These are phyloP conservation scores for Candida takata DNA, from an alignment of 805 yeast genomes.

Conservation along the genomic window DNA sequence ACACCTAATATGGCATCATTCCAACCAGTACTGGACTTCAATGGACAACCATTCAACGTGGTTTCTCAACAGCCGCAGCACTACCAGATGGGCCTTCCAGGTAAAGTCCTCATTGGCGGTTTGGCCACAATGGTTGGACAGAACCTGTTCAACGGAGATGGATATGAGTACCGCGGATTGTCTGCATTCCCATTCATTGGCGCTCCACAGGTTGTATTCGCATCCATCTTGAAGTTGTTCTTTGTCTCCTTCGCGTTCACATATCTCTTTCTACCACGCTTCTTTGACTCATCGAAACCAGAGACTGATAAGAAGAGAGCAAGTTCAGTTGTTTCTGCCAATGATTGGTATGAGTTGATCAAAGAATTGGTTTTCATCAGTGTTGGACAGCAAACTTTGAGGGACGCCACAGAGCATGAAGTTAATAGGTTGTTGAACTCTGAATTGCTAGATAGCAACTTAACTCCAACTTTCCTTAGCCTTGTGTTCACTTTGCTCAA, in stretches of 20 bases:
- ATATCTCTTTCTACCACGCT: conserved; percentile 16
- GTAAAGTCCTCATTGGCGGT: conserved; percentile 39
- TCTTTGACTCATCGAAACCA: conserved; percentile 6
- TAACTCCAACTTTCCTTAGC: conserved; percentile 4
- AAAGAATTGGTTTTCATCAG: conserved; percentile 21
- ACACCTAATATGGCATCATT: conserved; percentile 10
- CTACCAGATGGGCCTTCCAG: conserved; percentile 25
- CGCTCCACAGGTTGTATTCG: conserved; percentile 23
- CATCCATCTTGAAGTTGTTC: conserved; percentile 21
- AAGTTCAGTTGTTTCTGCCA: conserved; percentile 1
- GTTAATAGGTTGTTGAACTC: conserved; percentile 12
- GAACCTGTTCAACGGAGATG: conserved; percentile 23
- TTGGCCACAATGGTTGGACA: conserved; percentile 41
- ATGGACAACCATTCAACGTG: conserved; percentile 21
- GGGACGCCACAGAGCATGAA: conserved; percentile 16
- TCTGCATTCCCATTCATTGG: conserved; percentile 34
- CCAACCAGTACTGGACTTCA: conserved; percentile 21
- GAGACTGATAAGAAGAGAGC: conserved; percentile 2
- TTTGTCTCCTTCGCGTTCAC: conserved; percentile 20
- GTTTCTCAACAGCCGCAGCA: conserved; percentile 18
- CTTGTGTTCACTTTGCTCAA: conserved; percentile 14
- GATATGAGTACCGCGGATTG: conserved; percentile 36
- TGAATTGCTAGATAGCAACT: conserved; percentile 7
- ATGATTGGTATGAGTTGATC: conserved; percentile 20
- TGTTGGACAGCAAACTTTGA: conserved; percentile 13